phyloP scores from a whole-genome alignment of 768 basidiomycete genomes.

The Trametes sanguinea region DNA sequence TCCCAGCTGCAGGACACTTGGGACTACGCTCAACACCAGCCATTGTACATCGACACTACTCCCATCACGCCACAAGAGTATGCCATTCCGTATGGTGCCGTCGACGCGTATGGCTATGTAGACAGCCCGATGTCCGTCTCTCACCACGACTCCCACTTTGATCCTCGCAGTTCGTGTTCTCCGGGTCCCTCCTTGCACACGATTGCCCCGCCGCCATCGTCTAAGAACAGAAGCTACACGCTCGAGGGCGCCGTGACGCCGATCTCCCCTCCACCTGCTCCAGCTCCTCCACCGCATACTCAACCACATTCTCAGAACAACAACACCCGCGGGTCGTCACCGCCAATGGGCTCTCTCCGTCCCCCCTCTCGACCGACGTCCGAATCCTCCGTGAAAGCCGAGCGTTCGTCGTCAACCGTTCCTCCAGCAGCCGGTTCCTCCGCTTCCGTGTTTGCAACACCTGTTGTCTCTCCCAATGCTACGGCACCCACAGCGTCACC shows the following conservation, averaged over 20 bases:
- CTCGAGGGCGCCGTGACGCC: slow-evolving; percentile 26
- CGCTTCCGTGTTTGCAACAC: background rate
- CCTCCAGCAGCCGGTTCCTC: background rate
- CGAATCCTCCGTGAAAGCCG: background rate
- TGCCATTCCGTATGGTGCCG: background rate
- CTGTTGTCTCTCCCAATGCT: too few species aligned
- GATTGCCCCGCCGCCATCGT: background rate
- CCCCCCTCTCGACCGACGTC: background rate
- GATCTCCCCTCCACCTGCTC: slow-evolving; percentile 9
- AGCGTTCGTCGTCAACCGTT: background rate
- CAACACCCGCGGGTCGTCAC: background rate
- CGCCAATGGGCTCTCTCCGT: slow-evolving; percentile 9
- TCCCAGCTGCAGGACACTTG: background rate
- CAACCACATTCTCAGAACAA: background rate
- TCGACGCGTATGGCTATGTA: background rate
- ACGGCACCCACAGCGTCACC: background rate
- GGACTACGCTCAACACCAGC: background rate
- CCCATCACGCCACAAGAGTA: background rate
- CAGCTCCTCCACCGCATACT: background rate
- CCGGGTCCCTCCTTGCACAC: background rate
- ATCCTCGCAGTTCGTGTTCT: background rate
- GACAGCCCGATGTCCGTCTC: slow-evolving; percentile 3
- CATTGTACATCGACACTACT: slow-evolving; percentile 3
- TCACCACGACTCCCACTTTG: background rate
- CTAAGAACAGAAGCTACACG: slow-evolving; percentile 21